Conservation (phyloP, 495 filamentous ascomycete genomes). For the Immersiella caudata region DNA sequence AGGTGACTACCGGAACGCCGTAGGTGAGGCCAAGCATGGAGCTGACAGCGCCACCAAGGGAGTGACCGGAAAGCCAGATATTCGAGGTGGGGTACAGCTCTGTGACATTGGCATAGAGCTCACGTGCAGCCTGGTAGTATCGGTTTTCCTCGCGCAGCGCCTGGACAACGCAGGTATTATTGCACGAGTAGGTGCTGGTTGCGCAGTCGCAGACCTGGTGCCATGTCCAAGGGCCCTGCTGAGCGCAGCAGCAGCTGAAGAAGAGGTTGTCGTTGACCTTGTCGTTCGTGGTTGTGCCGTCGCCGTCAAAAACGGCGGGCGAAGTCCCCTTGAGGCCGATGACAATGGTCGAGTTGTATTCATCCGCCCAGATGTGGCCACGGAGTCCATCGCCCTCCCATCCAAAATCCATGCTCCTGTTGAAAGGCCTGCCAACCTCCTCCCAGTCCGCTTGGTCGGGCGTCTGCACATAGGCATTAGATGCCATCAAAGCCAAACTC, state of each 20-base stretch:
- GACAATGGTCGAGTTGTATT: conserved; percentile 82
- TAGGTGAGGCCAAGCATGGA: conserved; percentile 88
- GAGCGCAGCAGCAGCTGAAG: conserved; percentile 95
- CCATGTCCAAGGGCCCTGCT: conserved; percentile 86
- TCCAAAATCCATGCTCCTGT: conserved; percentile 81
- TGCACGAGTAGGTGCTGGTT: conserved; percentile 80
- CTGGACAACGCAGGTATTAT: conserved; percentile 80
- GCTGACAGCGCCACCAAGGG: conserved; percentile 83
- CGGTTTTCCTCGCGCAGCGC: conserved; percentile 78
- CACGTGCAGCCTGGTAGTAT: conserved; percentile 84
- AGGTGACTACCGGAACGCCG: conserved; percentile 83
- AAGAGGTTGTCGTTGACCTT: conserved; percentile 97
- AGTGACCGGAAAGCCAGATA: conserved; percentile 88
- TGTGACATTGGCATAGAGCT: conserved; percentile 91
- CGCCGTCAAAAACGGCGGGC: conserved; percentile 88
- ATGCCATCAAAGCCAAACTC: conserved; percentile 81
- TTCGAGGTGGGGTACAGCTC: conserved; percentile 82
- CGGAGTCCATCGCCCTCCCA: conserved; percentile 89
- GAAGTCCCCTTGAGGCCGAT: conserved; percentile 93
- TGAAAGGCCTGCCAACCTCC: conserved; percentile 76
- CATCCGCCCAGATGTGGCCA: conserved; percentile 88
- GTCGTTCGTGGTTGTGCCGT: conserved; percentile 94
- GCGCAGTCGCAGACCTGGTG: conserved; percentile 90
- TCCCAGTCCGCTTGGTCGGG: conserved; percentile 78
- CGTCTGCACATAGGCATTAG: conserved; percentile 81